phyloP scores from a whole-genome alignment of 2,329 filamentous ascomycete genomes.

The Leptographium galeiforme region DNA sequence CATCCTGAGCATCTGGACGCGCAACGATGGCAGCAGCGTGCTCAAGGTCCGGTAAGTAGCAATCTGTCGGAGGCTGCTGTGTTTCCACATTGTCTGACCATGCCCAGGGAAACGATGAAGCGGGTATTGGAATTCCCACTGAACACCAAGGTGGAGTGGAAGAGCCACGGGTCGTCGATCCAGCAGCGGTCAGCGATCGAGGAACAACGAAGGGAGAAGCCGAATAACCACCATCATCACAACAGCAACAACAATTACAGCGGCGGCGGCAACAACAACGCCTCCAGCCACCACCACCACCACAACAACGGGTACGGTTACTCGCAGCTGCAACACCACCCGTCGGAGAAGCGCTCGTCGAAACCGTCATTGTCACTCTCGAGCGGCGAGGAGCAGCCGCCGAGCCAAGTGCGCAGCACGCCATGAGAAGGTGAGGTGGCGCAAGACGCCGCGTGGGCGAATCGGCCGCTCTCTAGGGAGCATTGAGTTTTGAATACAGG shows the following conservation, averaged over 20 bases:
- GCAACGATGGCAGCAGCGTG: slow-evolving; percentile 82
- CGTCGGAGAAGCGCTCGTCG: slow-evolving; percentile 5
- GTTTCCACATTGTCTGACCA: background rate
- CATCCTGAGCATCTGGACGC: slow-evolving; percentile 94
- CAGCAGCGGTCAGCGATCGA: slow-evolving; percentile 82
- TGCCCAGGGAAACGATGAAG: slow-evolving; percentile 76
- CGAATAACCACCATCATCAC: slow-evolving; percentile 28
- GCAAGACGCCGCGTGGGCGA: too few species aligned
- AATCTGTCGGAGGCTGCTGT: slow-evolving; percentile 10
- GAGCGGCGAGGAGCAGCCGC: slow-evolving; percentile 7
- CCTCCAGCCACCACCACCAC: slow-evolving; percentile 1
- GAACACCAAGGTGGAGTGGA: slow-evolving; percentile 88
- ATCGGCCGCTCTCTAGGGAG: too few species aligned
- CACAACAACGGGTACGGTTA: background rate
- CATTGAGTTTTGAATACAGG: background rate
- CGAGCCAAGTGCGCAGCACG: slow-evolving; percentile 6
- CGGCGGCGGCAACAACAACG: slow-evolving; percentile 11
- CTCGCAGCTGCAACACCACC: slow-evolving; percentile 2
- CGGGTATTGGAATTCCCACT: slow-evolving; percentile 72
- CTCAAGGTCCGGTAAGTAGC: slow-evolving; percentile 78
- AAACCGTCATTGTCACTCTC: slow-evolving; percentile 2
- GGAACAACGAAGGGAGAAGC: slow-evolving; percentile 80
- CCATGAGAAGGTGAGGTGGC: slow-evolving; percentile 1
- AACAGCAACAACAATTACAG: slow-evolving; percentile 17
- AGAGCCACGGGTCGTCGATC: slow-evolving; percentile 92